Base-by-base conservation (phyloP, 148 eudicot species). In the Beta vulgaris region DNA sequence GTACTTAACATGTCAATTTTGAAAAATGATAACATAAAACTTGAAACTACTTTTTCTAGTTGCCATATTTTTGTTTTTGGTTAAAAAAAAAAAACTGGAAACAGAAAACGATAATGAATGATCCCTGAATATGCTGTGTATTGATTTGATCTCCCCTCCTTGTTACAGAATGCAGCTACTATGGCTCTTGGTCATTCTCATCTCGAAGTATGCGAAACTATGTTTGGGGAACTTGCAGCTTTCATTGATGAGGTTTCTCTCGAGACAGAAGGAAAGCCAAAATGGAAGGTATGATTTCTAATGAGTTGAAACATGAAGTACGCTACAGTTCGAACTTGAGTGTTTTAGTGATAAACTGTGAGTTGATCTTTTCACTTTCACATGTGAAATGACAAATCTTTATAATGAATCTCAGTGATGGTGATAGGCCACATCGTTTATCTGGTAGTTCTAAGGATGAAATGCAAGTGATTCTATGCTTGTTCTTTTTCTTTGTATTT, bases 161-260 rank as follows among this genome's bases (percentile, higher is more conserved):
- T 74, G 42, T 75, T 88, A 78, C 92, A 95, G 99, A 91, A 91
- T 85, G 90, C 89, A 65, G 99, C 98, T 68, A 89, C 98, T n/a
- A 88, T 92, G 99, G 96, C 99, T 72, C 99, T 95, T 74, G 99
- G 99, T 53, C 98, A 92, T 80, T 92, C 97, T 43, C 99, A 95
- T 84, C 85, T 91, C 73, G 98, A 91, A 86, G 90, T 91, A 62
- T 88, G 91, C 78, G 99, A 95, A 83, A 81, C 87, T 77, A 89
- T 95, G 99, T 91, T 95, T 79, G 79, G 91, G 25, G 99, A 92
- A 82, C 99, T 95, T 84, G 82, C 98, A 32, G 84, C 96, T 32
- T 92, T 95, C 77, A 86, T 95, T 64, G 96, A 95, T 51, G 99
- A 95, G 73, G 82, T 87, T 53, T 92, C 99, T 72, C 81, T 83